These are phyloP conservation scores for Incumbomyces delicatus DNA, from an alignment of 2,329 filamentous ascomycete species.

Conservation along the genomic window DNA sequence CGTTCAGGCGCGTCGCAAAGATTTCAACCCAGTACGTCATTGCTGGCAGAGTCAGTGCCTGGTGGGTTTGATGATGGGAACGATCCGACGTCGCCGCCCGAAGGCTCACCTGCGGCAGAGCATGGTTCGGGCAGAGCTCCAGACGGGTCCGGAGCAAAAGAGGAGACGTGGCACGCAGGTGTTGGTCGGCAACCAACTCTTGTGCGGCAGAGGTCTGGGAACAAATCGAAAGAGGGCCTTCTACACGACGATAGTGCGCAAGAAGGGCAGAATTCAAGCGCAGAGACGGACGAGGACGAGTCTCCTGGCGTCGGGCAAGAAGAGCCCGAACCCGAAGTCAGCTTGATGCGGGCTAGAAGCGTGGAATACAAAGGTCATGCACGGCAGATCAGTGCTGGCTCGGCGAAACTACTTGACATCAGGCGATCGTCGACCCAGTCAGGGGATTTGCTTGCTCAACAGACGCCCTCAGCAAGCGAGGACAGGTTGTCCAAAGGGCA, in stretches of 20 bases:
- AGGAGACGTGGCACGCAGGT: slow-evolving; percentile 41
- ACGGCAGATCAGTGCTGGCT: slow-evolving; percentile 66
- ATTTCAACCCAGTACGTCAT: slow-evolving; percentile 34
- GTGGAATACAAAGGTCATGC: slow-evolving; percentile 58
- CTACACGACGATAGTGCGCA: slow-evolving; percentile 39
- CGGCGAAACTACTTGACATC: slow-evolving; percentile 63
- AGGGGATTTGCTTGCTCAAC: slow-evolving; percentile 19
- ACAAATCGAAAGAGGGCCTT: slow-evolving; percentile 54
- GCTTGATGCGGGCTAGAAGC: slow-evolving; percentile 52
- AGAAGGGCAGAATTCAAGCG: slow-evolving; percentile 25
- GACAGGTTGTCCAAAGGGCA: neutral
- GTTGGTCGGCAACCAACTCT: slow-evolving; percentile 53
- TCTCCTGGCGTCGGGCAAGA: slow-evolving; percentile 16
- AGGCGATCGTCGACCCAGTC: slow-evolving; percentile 46
- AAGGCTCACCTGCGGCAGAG: slow-evolving; percentile 16
- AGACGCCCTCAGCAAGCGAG: neutral
- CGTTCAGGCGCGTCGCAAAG: slow-evolving; percentile 29
- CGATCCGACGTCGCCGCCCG: slow-evolving; percentile 38
- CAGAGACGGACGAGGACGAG: slow-evolving; percentile 26
- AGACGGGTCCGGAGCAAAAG: slow-evolving; percentile 20
- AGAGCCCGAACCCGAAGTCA: slow-evolving; percentile 20
- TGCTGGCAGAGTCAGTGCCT: slow-evolving; percentile 25
- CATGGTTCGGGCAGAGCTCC: slow-evolving; percentile 12
- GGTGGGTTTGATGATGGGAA: slow-evolving; percentile 25
- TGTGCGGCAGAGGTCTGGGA: slow-evolving; percentile 48